A percentile compares a stretch with the other conserved stretches of the same genome.
phyloP scores from a whole-genome alignment of 2,329 filamentous ascomycete genomes.

The Aureobasidium uvarum region DNA sequence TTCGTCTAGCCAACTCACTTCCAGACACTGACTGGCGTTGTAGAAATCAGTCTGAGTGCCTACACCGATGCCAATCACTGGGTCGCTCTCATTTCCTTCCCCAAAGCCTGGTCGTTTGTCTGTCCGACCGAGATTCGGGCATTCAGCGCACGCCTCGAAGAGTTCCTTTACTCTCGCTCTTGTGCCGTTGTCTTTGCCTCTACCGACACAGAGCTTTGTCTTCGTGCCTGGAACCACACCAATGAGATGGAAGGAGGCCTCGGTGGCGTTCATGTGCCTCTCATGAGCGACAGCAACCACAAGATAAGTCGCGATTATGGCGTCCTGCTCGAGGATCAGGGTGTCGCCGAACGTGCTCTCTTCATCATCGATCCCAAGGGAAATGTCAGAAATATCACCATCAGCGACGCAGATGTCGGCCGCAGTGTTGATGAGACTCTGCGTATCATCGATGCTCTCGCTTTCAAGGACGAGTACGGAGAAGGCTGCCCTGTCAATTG shows the following conservation, averaged over 20 bases:
- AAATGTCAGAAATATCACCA: conserved; percentile 59
- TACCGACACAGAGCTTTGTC: conserved; percentile 60
- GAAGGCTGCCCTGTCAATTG: conserved; percentile 41
- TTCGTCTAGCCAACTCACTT: not conserved
- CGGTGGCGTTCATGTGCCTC: conserved; percentile 59
- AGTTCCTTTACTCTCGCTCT: conserved; percentile 57
- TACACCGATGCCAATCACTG: conserved; percentile 48
- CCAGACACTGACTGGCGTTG: conserved; percentile 4
- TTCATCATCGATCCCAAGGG: conserved; percentile 67
- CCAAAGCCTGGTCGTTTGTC: conserved; percentile 67
- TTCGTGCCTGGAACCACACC: conserved; percentile 59
- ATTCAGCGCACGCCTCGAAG: conserved; percentile 60
- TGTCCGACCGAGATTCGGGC: conserved; percentile 66
- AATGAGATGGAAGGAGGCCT: conserved; percentile 61
- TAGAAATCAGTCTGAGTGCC: conserved; percentile 35
- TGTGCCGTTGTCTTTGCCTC: conserved; percentile 60
- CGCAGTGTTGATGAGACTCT: conserved; percentile 64
- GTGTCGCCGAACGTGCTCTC: conserved; percentile 61
- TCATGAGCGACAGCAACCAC: conserved; percentile 62
- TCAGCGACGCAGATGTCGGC: conserved; percentile 65
- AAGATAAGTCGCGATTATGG: conserved; percentile 61
- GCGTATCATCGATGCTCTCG: conserved; percentile 55
- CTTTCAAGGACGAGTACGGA: conserved; percentile 46
- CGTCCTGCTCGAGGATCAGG: conserved; percentile 63
- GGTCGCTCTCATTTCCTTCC: conserved; percentile 66